Base-by-base conservation (phyloP, 192 early-diverging fungal species). In the Gorgonomyces haynaldii region DNA sequence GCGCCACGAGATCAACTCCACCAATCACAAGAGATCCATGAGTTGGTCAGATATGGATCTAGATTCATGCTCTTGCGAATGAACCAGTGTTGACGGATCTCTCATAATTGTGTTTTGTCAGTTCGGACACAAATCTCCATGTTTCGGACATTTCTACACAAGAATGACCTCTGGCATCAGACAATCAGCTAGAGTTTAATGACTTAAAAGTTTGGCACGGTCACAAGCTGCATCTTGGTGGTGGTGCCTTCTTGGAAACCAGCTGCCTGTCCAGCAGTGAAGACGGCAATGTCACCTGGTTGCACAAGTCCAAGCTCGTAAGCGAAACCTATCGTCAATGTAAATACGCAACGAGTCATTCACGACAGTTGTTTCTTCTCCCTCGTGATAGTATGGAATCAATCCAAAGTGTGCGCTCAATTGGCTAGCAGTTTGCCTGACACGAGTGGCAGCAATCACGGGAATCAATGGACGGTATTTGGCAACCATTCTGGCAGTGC, bases 381-480 rank as follows among this genome's bases (percentile, higher is more conserved):
- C 67, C 1, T 40, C 22, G 54, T 74, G 72, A 49, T 60, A 62
- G 56, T 62, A 78, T 13, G 69, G 65, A 15, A 69, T 63, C 20
- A 78, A 26, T 1, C 75, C 75, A 60, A 78, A 78, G 32, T 56
- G 62, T 6, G 61, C 50, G 13, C 57, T 59, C 44, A 78, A 29
- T 52, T 78, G 75, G 10, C 69, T 42, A 1, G 75, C 69, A n/a
- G 75, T 78, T 37, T 64, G 58, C 17, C 27, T 32, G 21, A 78
- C 53, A 29, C 59, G 38, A 10, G 75, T 75, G 9, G 71, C 69
- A 20, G 68, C 75, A 19, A 78, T 43, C 19, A 75, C 59, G 12
- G 75, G 70, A 44, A 78, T 75, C 10, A 60, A 36, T 4, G 75
- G 69, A 16, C 75, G 66, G 58, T 78, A 74, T 47, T 77, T 77